Base-by-base conservation (phyloP, 208 protist genomes). In the Phytomonas serpens region DNA sequence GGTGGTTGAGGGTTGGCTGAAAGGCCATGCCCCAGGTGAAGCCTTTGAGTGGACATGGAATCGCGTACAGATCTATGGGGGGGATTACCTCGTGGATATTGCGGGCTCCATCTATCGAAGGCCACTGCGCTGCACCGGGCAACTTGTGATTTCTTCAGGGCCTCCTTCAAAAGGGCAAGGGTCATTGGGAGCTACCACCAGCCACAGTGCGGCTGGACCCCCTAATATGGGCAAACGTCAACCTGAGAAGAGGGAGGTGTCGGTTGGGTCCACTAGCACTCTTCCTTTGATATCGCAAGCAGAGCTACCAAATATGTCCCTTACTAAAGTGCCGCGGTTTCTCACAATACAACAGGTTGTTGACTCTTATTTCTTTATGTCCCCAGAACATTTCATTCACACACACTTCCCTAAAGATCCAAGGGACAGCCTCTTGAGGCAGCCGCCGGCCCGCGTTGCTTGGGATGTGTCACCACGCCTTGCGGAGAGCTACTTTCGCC, bases 301-400 rank as follows among this genome's bases (percentile, higher is more conserved):
- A 40, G 37, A 40, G 37, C 37, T 40, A 40, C 37, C 37, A 11
- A 40, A 40, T 11, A 11, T 40, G 4, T 40, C 37, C 11, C 37
- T 40, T 11, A 11, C 4, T 11, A 40, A 40, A 40, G 62, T 31
- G 10, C 72, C 47, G 6, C 70, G 34, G 63, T 29, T 68, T 72
- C 74, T 63, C 9, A 61, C 71, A 16, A 29, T 52, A 4, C 68
- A 67, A 0, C 63, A 66, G 0, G 67, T 84, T 9, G 78, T 80
- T 31, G 80, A 87, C 68, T 95, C 93, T 68, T 96, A 92, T 74
- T 93, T 93, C 71, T 86, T 79, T 64, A 83, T 83, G 19, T 73
- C 85, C 63, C 91, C 91, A 16, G 61, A 68, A 3, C 32, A 72
- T 11, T 93, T 96, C 75, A 76, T 82, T n/a, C 68, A 34, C 61